Conservation (phyloP, 768 basidiomycete species). For the Hygrophorus pudorinus region DNA sequence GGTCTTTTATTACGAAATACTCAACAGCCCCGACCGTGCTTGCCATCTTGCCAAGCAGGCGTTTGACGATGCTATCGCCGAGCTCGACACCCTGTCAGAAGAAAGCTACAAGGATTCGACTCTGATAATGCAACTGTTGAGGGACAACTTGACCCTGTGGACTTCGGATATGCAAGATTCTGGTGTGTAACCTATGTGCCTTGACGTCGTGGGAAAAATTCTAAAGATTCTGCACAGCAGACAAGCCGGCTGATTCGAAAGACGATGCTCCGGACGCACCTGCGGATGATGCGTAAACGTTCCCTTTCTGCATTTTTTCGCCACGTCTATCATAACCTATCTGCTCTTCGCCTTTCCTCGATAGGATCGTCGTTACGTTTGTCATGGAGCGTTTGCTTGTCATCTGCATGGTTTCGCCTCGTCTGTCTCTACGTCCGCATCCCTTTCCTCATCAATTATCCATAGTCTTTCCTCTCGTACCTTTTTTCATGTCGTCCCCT, state of each 20-base stretch:
- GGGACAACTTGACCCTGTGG: constrained; percentile 97
- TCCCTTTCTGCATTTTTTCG: constrained; percentile 14
- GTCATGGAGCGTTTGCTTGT: constrained; percentile 4
- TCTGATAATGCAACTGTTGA: constrained; percentile 91
- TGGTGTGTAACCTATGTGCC: constrained; percentile 35
- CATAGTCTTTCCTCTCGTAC: not conserved
- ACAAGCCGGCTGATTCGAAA: constrained; percentile 63
- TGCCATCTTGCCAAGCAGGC: constrained; percentile 99
- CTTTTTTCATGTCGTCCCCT: not conserved
- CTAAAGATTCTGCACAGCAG: constrained; percentile 27
- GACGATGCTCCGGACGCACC: constrained; percentile 55
- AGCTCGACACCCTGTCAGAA: constrained; percentile 97
- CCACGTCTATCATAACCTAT: constrained; percentile 8
- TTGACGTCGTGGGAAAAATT: not conserved
- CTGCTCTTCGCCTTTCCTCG: constrained; percentile 17
- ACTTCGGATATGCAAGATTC: constrained; percentile 96
- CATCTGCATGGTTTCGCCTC: constrained; percentile 8
- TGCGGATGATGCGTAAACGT: constrained; percentile 49
- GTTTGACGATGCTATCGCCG: constrained; percentile 97
- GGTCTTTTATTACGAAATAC: constrained; percentile 99
- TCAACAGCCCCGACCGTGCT: constrained; percentile 97
- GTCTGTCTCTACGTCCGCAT: not conserved
- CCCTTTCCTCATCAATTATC: constrained; percentile 6
- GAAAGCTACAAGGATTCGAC: constrained; percentile 99
- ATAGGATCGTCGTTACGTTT: constrained; percentile 15